These are phyloP conservation scores for Boletus nobilissimus DNA, from an alignment of 1,284 basidiomycete species.

Conservation along the genomic window DNA sequence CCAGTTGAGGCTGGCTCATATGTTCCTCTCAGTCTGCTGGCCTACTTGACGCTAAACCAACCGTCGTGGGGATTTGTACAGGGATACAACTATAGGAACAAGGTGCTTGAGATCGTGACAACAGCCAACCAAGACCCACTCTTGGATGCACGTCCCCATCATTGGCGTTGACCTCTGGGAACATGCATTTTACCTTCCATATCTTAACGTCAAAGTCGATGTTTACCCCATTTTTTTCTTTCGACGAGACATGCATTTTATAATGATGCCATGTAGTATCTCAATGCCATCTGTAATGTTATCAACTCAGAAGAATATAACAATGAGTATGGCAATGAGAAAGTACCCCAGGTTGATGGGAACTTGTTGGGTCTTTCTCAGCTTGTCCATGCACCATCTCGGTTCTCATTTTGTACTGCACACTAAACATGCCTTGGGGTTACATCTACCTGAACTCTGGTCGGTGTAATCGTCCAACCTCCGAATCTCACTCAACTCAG, in stretches of 20 bases:
- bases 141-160: slow-evolving; percentile 75
- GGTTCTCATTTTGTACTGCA: not conserved
- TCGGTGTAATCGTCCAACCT: slow-evolving; percentile 27
- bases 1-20: slow-evolving; percentile 95
- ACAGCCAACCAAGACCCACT: slow-evolving; percentile 94
- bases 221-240: slow-evolving; percentile 56
- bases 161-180: slow-evolving; percentile 93
- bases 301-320: slow-evolving; percentile 78
- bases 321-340: no score
- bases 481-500: not conserved
- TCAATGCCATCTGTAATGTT: slow-evolving; percentile 83
- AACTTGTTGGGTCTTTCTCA: no score
- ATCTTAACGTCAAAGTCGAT: slow-evolving; percentile 78
- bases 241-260: not conserved
- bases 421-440: slow-evolving; percentile 58
- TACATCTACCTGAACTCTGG: slow-evolving; percentile 58
- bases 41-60: not conserved
- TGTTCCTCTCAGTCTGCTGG: slow-evolving; percentile 42
- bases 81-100: slow-evolving; percentile 71
- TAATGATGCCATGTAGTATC: slow-evolving; percentile 58
- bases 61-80: not conserved
- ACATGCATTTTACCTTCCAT: slow-evolving; percentile 83
- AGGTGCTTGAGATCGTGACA: slow-evolving; percentile 78
- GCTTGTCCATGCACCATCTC: no score
- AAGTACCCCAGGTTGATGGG: no score